Evolutionary conservation across 257 asterid species (phyloP).

Genomic region (Capsicum pubescens): DNA sequence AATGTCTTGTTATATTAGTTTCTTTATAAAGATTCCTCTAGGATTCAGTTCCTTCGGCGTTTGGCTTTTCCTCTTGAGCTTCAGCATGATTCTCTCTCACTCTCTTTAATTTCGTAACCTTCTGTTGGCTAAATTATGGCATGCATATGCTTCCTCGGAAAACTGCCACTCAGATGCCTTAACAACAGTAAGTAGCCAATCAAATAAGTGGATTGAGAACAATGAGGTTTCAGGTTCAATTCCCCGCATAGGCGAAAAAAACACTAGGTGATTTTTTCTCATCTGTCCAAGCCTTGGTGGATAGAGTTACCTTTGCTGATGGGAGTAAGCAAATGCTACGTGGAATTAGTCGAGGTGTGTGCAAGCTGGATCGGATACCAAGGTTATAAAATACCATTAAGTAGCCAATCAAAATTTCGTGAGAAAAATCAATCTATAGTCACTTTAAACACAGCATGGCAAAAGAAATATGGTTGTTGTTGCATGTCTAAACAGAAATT

Average conservation of each 20-base stretch:
- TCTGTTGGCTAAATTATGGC: neutral
- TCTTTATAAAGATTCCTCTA: neutral
- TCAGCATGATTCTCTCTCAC: neutral
- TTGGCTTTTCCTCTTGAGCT: neutral
- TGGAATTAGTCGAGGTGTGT: neutral
- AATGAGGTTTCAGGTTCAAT: neutral
- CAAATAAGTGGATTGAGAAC: neutral
- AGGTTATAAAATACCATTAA: neutral
- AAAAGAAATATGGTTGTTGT: neutral
- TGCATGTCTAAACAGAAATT: neutral
- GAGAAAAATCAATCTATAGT: neutral
- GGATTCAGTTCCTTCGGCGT: neutral
- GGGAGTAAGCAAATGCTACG: neutral
- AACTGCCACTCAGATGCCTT: neutral
- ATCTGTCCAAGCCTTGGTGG: neutral
- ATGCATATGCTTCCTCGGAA: neutral
- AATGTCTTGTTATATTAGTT: neutral
- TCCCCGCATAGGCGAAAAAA: neutral
- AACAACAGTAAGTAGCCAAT: constrained; percentile 10
- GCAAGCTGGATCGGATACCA: neutral
- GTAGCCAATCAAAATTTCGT: neutral
- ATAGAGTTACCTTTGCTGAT: neutral
- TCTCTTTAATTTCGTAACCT: neutral
- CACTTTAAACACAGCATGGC: neutral
- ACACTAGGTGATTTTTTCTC: neutral